These are phyloP conservation scores for Salix koriyanagi DNA, from an alignment of 345 rosid genomes.

Conservation along the genomic window DNA sequence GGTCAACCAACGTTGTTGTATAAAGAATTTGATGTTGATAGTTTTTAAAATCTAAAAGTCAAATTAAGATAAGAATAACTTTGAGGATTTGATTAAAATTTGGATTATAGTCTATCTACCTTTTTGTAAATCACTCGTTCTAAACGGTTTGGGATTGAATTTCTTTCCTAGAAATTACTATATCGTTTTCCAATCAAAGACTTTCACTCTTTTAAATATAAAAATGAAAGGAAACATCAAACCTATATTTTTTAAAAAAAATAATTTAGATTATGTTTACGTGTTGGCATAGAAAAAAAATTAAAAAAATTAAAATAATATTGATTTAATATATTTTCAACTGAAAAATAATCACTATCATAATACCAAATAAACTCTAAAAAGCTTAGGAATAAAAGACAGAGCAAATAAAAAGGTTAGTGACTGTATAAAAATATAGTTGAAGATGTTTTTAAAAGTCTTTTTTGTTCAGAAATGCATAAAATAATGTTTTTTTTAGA, in stretches of 20 bases:
- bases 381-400: no score
- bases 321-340: no score
- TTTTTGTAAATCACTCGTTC: background rate
- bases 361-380: no score
- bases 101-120: background rate
- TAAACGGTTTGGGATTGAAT: background rate
- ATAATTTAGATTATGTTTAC: no score
- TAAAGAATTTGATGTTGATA: background rate
- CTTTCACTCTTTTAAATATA: background rate
- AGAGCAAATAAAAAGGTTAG: no score
- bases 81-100: background rate
- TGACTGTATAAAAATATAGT: rapidly evolving
- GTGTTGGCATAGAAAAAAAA: no score
- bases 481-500: no score
- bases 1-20: no score
- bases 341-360: no score
- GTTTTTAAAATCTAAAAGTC: background rate
- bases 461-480: no score
- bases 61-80: background rate
- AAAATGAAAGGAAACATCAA: no score
- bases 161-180: background rate
- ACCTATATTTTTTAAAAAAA: background rate
- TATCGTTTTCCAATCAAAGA: background rate
- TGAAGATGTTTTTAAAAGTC: rapidly evolving
- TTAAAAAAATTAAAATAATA: no score